Evolutionary conservation across 352 stramenopile species (phyloP), one percentile per base, ranked within the genome.

Genomic region (Phytophthora uliginosa): DNA sequence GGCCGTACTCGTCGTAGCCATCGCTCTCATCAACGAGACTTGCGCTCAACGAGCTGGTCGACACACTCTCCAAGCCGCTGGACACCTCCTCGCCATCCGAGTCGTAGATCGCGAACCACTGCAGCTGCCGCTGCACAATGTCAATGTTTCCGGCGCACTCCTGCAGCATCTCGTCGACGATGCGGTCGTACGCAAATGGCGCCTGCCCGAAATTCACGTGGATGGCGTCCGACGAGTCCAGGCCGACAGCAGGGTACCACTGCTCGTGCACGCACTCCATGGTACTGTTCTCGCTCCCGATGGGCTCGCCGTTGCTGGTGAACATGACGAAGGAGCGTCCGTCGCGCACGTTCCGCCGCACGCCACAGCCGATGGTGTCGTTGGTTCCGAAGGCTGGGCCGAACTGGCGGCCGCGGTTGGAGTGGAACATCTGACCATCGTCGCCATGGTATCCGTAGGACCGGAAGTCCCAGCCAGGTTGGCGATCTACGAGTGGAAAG

Each of bases 371-470:
- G 15, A 82, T 71, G 9, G 71, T 82, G 31, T 79, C 71, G 51
- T 62, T 74, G 28, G 56, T 61, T 17, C 72, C 63, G 15, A 82
- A 82, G 2, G 66, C 67, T 8, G 75, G 71, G 8, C 75, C 75
- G 28, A 79, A 82, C 26, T 77, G 71, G 20, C 70, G 75, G 13
- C 74, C 74, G 2, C 59, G 54, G 55, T 81, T 81, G 15, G 70
- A 78, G 61, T 89, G 75, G 67, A 91, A 95, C 31, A 89, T 81
- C 34, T 88, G 68, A 0, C 88, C 88, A 59, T 95, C 86, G 59
- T 95, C 88, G 22, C 88, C 88, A 57, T 95, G 88, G 64, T 94
- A 95, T 24, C 88, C 88, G 59, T 88, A 88, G 17, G 88, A 95
- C 4, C 79, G 24, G 18, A 66, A 63, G 33, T 90, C 85, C 88